Evolutionary conservation across 2,329 filamentous ascomycete species (phyloP), one percentile per base, ranked within the genome.

Genomic region (Meredithiella fracta): DNA sequence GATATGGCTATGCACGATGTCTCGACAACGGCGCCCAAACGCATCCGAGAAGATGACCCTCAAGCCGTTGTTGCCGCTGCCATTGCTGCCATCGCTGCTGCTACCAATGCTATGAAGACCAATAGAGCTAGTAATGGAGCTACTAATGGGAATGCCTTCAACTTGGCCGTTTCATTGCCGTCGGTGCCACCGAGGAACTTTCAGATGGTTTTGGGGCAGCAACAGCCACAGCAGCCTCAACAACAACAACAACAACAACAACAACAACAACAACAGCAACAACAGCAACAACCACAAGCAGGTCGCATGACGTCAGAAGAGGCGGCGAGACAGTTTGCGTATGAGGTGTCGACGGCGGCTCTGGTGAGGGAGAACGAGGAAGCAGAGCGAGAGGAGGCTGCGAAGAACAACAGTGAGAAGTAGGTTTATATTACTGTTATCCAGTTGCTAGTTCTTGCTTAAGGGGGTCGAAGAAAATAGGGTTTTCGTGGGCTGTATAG

Each of bases 301-400:
- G 15, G 40, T n/a, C 15, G n/a, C 17, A 22, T 44, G 15, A 22
- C 40, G 2, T n/a, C 15, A n/a, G 40, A 44, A n/a, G 40, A 17
- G n/a, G 40, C 40, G 15, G 40, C 15, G 40, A 44, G 40, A 44
- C 40, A 44, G 29, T 34, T 34, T 34, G 29, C 29, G 7, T 44
- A 44, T 22, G 20, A 44, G 20, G 40, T 17, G 14, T 44, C 40
- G n/a, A 74, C 76, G 61, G 70, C 73, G 61, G 73, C 68, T 25
- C 64, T 77, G 14, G 65, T 73, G 63, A 68, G 70, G 44, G 75
- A 78, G 65, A 76, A 77, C 59, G 76, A 78, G 61, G 76, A 78
- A 61, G 74, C 73, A 1, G 70, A 77, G 61, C 66, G 74, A 57
- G 65, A 76, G 22, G 74, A 75, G 55, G 74, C 75, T 52, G 73